Base-by-base conservation (phyloP, 148 eudicot genomes). In the Persicaria tinctoria region DNA sequence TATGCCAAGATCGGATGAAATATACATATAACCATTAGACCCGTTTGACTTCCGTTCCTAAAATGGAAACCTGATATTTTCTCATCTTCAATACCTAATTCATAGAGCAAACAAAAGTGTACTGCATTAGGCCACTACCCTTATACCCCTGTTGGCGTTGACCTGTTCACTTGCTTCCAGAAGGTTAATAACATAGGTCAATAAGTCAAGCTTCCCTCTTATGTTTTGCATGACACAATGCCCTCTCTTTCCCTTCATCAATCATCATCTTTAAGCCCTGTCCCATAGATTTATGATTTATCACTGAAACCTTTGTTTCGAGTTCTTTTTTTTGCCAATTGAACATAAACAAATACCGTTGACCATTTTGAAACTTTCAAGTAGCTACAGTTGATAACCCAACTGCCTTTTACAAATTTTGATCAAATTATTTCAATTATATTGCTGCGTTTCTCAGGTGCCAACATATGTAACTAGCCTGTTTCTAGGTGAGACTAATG, bases 171-270 rank as follows among this genome's bases (percentile, higher is more conserved):
- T 63, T 83, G 87, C 72, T 79, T 92, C 32, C 80, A 80, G 27
- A 93, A 93, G 86, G 84, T 93, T 51, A 80, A 78, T 74, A 97
- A 93, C 71, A 85, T 93, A 73, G 98, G 94, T 75, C 86, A 86
- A 79, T 82, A 91, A 82, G 79, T 93, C 78, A 88, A 93, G 54
- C 92, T 93, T 78, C 94, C 94, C 10, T 64, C 68, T 53, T 76
- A 78, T 51, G 79, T 86, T 73, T 48, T 82, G 68, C 83, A 88
- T 74, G 82, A 80, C n/a, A 76, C 79, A 72, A 80, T 93, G 64
- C 98, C 97, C 1, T 79, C 98, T 0, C 72, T 93, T 51, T 64
- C 48, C 56, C 46, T 68, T 68, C 17, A 3, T 12, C 56, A 51
- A 45, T 56, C 49, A 9, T 60, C 55, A 49, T 7, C 10, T 23